Conservation (phyloP, 352 stramenopile species). For the Phytophthora idaei region DNA sequence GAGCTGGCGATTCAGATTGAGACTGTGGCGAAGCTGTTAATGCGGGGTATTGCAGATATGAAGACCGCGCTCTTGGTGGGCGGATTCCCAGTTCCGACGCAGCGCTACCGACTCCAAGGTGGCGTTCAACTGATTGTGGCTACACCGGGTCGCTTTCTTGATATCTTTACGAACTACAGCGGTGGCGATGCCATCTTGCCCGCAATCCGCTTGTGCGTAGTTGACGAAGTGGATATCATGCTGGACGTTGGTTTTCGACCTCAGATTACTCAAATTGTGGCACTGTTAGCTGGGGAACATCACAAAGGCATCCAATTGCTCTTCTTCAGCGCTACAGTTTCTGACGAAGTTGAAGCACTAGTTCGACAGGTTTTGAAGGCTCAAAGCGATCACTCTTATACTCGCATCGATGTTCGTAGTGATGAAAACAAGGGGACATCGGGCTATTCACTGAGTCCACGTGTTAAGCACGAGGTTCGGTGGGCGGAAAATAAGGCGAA, state of each 20-base stretch:
- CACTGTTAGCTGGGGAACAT: constrained; percentile 21
- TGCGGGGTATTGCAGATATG: constrained; percentile 62
- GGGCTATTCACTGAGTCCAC: constrained; percentile 35
- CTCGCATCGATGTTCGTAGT: constrained; percentile 40
- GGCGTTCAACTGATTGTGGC: constrained; percentile 72
- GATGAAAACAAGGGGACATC: constrained; percentile 1
- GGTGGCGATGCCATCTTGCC: constrained; percentile 27
- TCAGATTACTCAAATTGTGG: constrained; percentile 57
- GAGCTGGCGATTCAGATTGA: constrained; percentile 84
- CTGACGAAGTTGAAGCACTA: constrained; percentile 43
- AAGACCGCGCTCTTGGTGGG: constrained; percentile 72
- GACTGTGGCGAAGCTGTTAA: constrained; percentile 55
- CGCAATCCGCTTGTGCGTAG: constrained; percentile 41
- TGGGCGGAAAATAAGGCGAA: constrained; percentile 69
- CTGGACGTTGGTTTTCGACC: constrained; percentile 61
- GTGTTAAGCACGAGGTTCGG: constrained; percentile 41
- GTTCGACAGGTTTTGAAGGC: constrained; percentile 42
- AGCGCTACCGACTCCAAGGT: constrained; percentile 63
- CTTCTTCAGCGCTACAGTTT: constrained; percentile 68
- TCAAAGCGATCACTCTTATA: constrained; percentile 22
- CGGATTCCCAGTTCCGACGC: constrained; percentile 63
- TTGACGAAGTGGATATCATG: constrained; percentile 85
- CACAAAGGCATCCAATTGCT: constrained; percentile 43
- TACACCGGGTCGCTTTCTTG: constrained; percentile 67
- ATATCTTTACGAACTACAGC: constrained; percentile 50